Evolutionary conservation across 345 rosid species (phyloP).

Genomic region (Populus ilicifolia): DNA sequence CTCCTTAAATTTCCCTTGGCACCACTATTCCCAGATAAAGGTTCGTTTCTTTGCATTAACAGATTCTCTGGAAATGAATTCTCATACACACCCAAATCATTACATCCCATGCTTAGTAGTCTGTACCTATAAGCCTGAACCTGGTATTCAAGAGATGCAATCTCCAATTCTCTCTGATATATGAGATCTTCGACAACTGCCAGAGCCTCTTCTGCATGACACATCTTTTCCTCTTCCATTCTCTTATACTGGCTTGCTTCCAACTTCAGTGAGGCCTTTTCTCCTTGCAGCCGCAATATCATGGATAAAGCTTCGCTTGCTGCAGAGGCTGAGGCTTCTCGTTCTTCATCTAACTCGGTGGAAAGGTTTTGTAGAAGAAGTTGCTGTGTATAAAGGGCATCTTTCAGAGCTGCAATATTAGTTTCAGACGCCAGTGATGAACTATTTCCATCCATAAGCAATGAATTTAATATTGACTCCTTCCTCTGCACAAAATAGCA

Average conservation of each 20-base stretch:
- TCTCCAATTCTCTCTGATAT: slow-evolving; percentile 79
- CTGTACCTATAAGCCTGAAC: slow-evolving; percentile 69
- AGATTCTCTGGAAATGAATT: slow-evolving; percentile 43
- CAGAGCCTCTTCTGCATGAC: slow-evolving; percentile 74
- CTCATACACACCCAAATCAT: slow-evolving; percentile 47
- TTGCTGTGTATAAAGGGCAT: slow-evolving; percentile 65
- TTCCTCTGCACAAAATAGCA: background rate
- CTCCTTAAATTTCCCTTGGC: slow-evolving; percentile 21
- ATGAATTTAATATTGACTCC: background rate
- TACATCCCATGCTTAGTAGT: slow-evolving; percentile 62
- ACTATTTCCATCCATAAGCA: slow-evolving; percentile 42
- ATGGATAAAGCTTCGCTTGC: slow-evolving; percentile 78
- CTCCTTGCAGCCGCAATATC: slow-evolving; percentile 84
- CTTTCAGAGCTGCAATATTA: slow-evolving; percentile 43
- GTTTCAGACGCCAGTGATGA: slow-evolving; percentile 30
- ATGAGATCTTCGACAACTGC: slow-evolving; percentile 67
- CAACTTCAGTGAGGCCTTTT: slow-evolving; percentile 70
- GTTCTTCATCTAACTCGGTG: slow-evolving; percentile 68
- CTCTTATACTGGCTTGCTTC: slow-evolving; percentile 90
- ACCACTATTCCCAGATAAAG: slow-evolving; percentile 23
- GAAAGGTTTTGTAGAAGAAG: slow-evolving; percentile 71
- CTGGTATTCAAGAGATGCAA: slow-evolving; percentile 77
- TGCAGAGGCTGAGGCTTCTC: slow-evolving; percentile 75
- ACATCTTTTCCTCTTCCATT: slow-evolving; percentile 73
- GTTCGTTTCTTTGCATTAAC: slow-evolving; percentile 32